Percentiles rank a stretch among this genome's conserved stretches.
phyloP scores from a whole-genome alignment of 148 eudicot species.

The Amaranthus palmeri region DNA sequence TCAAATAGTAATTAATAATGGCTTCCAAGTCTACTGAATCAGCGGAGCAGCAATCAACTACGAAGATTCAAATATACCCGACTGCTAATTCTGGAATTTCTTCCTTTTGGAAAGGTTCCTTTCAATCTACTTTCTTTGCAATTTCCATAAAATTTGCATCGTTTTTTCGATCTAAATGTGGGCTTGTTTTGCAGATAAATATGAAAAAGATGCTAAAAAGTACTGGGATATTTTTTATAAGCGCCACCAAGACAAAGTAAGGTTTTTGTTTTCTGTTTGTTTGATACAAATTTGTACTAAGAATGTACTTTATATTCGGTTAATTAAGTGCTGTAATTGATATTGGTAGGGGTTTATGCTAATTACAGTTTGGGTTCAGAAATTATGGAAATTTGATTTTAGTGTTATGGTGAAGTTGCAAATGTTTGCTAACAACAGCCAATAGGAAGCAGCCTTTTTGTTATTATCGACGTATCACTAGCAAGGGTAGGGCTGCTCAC shows the following conservation, averaged over 20 bases:
- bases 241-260: conserved; percentile 84
- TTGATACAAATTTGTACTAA: background rate
- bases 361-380: too few species aligned
- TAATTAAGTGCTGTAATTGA: background rate
- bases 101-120: conserved; percentile 74
- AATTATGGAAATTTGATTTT: too few species aligned
- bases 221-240: conserved; percentile 96
- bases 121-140: background rate
- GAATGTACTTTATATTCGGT: background rate
- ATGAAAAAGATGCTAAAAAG: conserved; percentile 89
- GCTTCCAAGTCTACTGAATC: conserved; percentile 22
- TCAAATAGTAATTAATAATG: conserved; percentile 1
- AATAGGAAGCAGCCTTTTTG: too few species aligned
- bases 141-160: too few species aligned
- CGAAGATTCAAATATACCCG: conserved; percentile 69
- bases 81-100: conserved; percentile 58
- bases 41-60: conserved; percentile 28
- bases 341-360: too few species aligned
- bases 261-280: conserved; percentile 10
- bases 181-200: conserved; percentile 57
- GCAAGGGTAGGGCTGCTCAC: too few species aligned
- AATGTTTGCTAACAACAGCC: too few species aligned
- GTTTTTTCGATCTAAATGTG: conserved; percentile 5
- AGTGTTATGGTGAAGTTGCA: too few species aligned
- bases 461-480: too few species aligned